A percentile compares a stretch with the other conserved stretches of the same genome.
phyloP scores from a whole-genome alignment of 108 stramenopile genomes.

The Skeletonema potamos region DNA sequence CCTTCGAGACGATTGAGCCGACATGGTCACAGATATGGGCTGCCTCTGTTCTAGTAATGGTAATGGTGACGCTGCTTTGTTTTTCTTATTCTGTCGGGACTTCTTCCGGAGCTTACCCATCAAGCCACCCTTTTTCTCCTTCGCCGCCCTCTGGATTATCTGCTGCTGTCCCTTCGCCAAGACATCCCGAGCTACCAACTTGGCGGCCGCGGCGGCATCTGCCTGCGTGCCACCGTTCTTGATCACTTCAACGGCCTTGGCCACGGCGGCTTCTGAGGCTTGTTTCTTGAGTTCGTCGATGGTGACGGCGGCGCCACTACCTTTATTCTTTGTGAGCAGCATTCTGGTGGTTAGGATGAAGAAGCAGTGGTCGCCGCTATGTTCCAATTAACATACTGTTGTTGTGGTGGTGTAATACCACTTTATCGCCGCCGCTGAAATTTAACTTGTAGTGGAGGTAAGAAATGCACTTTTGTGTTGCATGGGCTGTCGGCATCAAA shows the following conservation, averaged over 20 bases:
- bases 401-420: too few relatives aligned
- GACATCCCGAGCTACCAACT: background rate
- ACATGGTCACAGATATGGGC: too few relatives aligned
- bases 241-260: background rate
- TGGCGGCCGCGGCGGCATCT: background rate
- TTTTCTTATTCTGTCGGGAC: background rate
- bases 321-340: background rate
- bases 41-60: too few relatives aligned
- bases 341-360: background rate
- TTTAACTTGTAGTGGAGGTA: too few relatives aligned
- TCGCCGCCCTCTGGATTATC: background rate
- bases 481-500: too few relatives aligned
- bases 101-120: background rate
- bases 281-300: background rate
- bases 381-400: too few relatives aligned
- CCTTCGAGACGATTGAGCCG: too few relatives aligned
- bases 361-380: too few relatives aligned
- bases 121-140: background rate
- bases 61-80: background rate
- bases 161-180: background rate
- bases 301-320: background rate
- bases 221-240: background rate
- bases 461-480: too few relatives aligned
- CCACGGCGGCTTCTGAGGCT: background rate
- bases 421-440: too few relatives aligned